These are phyloP conservation scores for Huiozyma sinensis DNA, from an alignment of 805 yeast genomes.

Conservation along the genomic window DNA sequence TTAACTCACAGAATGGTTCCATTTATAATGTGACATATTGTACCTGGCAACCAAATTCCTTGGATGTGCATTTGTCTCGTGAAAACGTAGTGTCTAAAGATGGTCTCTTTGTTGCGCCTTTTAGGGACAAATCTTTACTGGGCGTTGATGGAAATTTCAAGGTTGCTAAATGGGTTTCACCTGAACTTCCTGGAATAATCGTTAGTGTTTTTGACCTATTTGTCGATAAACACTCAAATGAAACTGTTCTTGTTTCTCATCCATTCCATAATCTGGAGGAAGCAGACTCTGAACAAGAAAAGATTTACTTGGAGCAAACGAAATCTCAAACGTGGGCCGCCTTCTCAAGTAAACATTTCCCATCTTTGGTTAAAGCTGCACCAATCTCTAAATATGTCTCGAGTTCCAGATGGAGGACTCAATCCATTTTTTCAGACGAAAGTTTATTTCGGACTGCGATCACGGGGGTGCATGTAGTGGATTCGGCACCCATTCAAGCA, in stretches of 20 bases:
- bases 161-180: constrained; percentile 67
- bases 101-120: constrained; percentile 70
- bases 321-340: constrained; percentile 72
- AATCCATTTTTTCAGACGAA: constrained; percentile 29
- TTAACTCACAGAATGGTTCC: constrained; percentile 60
- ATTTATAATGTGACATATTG: constrained; percentile 82
- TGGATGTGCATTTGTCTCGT: constrained; percentile 45
- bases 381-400: constrained; percentile 53
- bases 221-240: constrained; percentile 20
- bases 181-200: constrained; percentile 55
- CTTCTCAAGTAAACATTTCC: constrained; percentile 65
- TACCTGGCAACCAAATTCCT: constrained; percentile 85
- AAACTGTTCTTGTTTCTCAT: constrained; percentile 54
- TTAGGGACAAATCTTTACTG: constrained; percentile 66
- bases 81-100: constrained; percentile 54
- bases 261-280: constrained; percentile 36
- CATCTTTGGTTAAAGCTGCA: constrained; percentile 72
- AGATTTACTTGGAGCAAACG: constrained; percentile 60
- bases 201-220: constrained; percentile 73
- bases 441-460: constrained; percentile 34
- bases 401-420: constrained; percentile 35
- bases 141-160: constrained; percentile 64
- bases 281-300: constrained; percentile 24
- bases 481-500: constrained; percentile 1
- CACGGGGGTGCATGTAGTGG: constrained; percentile 38